Evolutionary conservation across 2,329 filamentous ascomycete species (phyloP).

Genomic region (Penicillium sp.): DNA sequence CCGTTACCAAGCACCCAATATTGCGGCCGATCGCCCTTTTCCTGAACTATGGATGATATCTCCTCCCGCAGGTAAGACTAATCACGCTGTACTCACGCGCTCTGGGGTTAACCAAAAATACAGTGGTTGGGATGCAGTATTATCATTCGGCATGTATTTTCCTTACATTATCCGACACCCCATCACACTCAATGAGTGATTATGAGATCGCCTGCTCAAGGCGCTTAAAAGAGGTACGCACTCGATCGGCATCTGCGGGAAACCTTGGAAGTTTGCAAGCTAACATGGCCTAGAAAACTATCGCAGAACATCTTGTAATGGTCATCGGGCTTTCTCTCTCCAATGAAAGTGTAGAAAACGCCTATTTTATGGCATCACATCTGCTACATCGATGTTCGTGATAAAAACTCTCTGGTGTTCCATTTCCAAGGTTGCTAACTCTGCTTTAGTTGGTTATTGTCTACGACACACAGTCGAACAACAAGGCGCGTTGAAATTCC

Average conservation of each 20-base stretch:
- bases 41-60: slow-evolving; percentile 42
- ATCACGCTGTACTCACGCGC: background rate
- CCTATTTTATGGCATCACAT: slow-evolving; percentile 38
- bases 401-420: background rate
- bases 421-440: background rate
- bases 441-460: slow-evolving; percentile 33
- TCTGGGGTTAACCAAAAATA: background rate
- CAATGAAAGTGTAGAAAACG: slow-evolving; percentile 38
- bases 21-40: slow-evolving; percentile 29
- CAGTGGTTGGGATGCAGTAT: slow-evolving; percentile 43
- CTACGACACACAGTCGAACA: slow-evolving; percentile 31
- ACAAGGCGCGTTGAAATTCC: slow-evolving; percentile 30
- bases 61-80: slow-evolving; percentile 31
- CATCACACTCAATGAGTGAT: slow-evolving; percentile 24
- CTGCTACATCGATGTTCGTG: slow-evolving; percentile 35
- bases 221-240: slow-evolving; percentile 31
- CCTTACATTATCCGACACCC: slow-evolving; percentile 29
- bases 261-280: background rate
- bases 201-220: slow-evolving; percentile 29
- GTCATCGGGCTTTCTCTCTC: slow-evolving; percentile 36
- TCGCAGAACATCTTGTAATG: slow-evolving; percentile 30
- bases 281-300: slow-evolving; percentile 23
- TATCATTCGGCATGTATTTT: slow-evolving; percentile 39
- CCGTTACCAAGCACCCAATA: slow-evolving; percentile 30
- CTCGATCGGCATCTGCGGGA: background rate